Conservation (phyloP, 148 eudicot genomes). For the Rhododendron ovatum region DNA sequence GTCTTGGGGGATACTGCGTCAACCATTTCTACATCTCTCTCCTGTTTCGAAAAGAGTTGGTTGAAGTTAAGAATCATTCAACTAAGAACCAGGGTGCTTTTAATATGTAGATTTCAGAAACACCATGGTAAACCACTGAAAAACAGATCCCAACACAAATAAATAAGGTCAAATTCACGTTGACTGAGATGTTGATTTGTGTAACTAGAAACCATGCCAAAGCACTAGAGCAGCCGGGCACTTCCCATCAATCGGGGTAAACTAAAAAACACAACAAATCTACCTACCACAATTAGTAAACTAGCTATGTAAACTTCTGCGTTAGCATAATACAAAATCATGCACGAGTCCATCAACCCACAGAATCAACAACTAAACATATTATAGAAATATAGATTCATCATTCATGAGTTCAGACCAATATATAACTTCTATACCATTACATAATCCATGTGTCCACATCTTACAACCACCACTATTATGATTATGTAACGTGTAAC, state of each 20-base stretch:
- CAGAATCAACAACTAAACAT: neutral
- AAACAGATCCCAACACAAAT: neutral
- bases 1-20: slow-evolving; percentile 42
- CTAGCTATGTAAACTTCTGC: neutral
- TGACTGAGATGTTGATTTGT: neutral
- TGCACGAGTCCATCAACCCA: neutral
- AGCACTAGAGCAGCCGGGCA: neutral
- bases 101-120: neutral
- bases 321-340: neutral
- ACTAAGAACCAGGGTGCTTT: neutral
- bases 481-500: neutral
- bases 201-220: neutral
- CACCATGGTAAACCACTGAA: neutral
- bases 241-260: neutral
- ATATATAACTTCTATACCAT: neutral
- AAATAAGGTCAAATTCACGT: neutral
- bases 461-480: neutral
- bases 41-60: slow-evolving; percentile 29
- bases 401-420: neutral
- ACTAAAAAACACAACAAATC: neutral
- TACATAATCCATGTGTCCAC: neutral
- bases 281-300: neutral
- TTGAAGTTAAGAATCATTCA: neutral
- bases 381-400: neutral
- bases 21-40: slow-evolving; percentile 64